Percentiles rank a stretch among this genome's conserved stretches.
Evolutionary conservation across 441 rosid species (phyloP).

Genomic region (Erodium chrysanthum): DNA sequence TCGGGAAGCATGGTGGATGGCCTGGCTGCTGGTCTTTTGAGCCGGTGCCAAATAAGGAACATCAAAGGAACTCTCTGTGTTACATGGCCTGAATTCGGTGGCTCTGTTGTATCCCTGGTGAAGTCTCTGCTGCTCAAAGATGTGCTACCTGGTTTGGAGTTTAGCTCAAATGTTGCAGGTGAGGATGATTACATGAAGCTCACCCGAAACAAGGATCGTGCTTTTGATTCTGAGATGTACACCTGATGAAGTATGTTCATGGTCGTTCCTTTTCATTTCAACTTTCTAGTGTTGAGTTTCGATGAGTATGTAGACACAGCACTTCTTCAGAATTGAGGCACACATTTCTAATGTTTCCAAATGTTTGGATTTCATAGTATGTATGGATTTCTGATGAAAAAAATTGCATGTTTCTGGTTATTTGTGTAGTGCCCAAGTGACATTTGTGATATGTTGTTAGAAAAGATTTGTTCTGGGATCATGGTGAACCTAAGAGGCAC

Average conservation of each 20-base stretch:
- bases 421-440: too few relatives aligned
- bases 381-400: neutral
- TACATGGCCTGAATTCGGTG: slow-evolving; percentile 70
- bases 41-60: slow-evolving; percentile 61
- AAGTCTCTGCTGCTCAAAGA: slow-evolving; percentile 39
- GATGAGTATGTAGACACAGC: neutral
- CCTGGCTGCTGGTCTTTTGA: slow-evolving; percentile 68
- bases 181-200: slow-evolving; percentile 28
- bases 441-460: too few relatives aligned
- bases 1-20: slow-evolving; percentile 88
- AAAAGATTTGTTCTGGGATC: neutral
- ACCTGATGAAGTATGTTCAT: slow-evolving; percentile 21
- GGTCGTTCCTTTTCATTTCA: neutral
- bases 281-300: neutral
- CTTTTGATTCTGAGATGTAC: slow-evolving; percentile 51
- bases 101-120: slow-evolving; percentile 35
- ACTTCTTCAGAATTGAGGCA: neutral
- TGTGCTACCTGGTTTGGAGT: slow-evolving; percentile 37
- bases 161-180: slow-evolving; percentile 26
- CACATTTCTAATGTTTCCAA: neutral
- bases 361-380: neutral
- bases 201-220: slow-evolving; percentile 30
- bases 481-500: neutral
- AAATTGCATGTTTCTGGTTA: neutral
- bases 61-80: slow-evolving; percentile 56